phyloP scores from a whole-genome alignment of 169 alveolate species.

The Eimeria praecox region DNA sequence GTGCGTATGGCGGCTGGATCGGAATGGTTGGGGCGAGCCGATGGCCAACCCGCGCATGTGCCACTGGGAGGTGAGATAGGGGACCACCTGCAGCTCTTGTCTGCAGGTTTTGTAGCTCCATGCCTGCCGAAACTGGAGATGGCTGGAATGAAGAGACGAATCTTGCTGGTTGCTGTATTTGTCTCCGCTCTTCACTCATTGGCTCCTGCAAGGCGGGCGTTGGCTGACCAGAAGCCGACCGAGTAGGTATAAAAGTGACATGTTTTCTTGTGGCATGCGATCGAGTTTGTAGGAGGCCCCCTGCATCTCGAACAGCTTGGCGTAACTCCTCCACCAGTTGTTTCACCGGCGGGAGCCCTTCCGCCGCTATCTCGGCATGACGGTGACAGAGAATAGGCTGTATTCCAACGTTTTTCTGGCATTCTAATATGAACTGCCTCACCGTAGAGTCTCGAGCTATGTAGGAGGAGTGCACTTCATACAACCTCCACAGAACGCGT shows the following conservation, averaged over 20 bases:
- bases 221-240: neutral
- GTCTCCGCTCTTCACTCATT: neutral
- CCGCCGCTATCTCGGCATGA: neutral
- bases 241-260: neutral
- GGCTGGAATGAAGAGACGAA: neutral
- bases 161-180: neutral
- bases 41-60: neutral
- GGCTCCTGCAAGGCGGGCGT: neutral
- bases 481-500: neutral
- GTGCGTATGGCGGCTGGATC: neutral
- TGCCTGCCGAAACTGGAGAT: too few relatives aligned
- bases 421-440: neutral
- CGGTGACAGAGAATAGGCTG: neutral
- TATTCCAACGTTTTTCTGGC: neutral
- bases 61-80: neutral
- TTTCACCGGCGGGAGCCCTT: neutral
- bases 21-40: neutral
- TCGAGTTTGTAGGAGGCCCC: neutral
- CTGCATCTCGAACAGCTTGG: neutral
- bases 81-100: neutral
- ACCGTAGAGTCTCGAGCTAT: slow-evolving; percentile 17
- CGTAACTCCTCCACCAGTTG: neutral
- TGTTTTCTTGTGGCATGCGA: neutral
- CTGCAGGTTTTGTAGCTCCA: neutral
- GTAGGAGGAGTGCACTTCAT: neutral